phyloP scores from a whole-genome alignment of 208 protist species.

The Strigomonas culicis region DNA sequence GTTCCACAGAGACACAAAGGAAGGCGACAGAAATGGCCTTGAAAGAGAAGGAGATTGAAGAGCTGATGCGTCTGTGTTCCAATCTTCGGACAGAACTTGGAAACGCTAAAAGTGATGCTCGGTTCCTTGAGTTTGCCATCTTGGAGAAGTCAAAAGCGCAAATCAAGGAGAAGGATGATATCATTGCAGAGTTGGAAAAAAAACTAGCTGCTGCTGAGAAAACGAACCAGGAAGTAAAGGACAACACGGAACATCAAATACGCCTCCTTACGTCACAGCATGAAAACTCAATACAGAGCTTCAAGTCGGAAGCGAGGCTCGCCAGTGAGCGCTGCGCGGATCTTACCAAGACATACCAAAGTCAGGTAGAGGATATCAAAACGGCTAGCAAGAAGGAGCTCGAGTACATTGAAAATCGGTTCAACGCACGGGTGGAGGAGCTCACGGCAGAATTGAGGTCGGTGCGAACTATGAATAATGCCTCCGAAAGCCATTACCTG shows the following conservation, averaged over 20 bases:
- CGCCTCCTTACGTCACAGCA: slow-evolving; percentile 66
- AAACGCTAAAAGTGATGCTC: slow-evolving; percentile 69
- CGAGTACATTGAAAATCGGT: slow-evolving; percentile 66
- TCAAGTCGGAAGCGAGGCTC: slow-evolving; percentile 54
- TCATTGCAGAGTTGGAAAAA: slow-evolving; percentile 29
- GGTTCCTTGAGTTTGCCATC: slow-evolving; percentile 59
- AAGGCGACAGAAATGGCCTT: slow-evolving; percentile 46
- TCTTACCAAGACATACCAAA: slow-evolving; percentile 46
- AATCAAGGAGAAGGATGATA: slow-evolving; percentile 40
- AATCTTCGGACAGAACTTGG: slow-evolving; percentile 72
- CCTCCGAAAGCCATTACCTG: slow-evolving; percentile 42
- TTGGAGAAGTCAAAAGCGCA: slow-evolving; percentile 46
- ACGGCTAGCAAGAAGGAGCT: slow-evolving; percentile 53
- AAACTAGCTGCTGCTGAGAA: slow-evolving; percentile 31
- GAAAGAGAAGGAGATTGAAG: slow-evolving; percentile 89
- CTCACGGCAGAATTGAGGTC: slow-evolving; percentile 56
- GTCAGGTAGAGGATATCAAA: slow-evolving; percentile 80
- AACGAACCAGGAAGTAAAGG: slow-evolving; percentile 37
- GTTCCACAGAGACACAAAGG: slow-evolving; percentile 40
- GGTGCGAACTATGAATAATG: slow-evolving; percentile 35
- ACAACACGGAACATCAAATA: slow-evolving; percentile 64
- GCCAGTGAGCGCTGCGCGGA: slow-evolving; percentile 45
- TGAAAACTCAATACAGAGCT: slow-evolving; percentile 47
- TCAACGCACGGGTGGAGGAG: slow-evolving; percentile 52
- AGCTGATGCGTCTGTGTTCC: slow-evolving; percentile 76